Percentiles rank a stretch among this genome's conserved stretches.
These are phyloP conservation scores for Beauveria varroae DNA, from an alignment of 2,329 filamentous ascomycete species.

Conservation along the genomic window DNA sequence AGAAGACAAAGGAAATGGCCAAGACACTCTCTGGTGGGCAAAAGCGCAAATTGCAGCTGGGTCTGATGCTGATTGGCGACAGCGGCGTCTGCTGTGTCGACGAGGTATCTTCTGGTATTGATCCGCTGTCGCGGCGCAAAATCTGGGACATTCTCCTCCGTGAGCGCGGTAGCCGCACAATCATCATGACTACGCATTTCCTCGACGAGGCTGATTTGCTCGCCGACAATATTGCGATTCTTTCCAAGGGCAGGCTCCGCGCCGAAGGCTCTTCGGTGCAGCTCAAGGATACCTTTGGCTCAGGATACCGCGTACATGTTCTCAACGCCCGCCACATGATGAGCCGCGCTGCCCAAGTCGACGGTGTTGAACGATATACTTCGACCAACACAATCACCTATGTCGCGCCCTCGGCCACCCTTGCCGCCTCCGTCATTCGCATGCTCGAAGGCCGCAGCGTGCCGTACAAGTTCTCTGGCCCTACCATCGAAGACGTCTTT, in stretches of 20 bases:
- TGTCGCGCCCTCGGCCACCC: constrained; percentile 55
- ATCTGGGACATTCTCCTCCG: constrained; percentile 55
- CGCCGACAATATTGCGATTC: constrained; percentile 62
- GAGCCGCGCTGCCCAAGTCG: constrained; percentile 42
- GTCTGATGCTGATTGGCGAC: constrained; percentile 72
- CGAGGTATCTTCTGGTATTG: constrained; percentile 66
- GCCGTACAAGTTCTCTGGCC: constrained; percentile 58
- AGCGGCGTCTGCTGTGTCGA: constrained; percentile 67
- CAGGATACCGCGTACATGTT: constrained; percentile 23
- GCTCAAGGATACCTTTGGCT: constrained; percentile 58
- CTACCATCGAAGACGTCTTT: constrained; percentile 68
- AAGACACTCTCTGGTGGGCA: constrained; percentile 67
- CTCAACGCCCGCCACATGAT: constrained; percentile 16
- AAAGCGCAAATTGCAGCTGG: constrained; percentile 68
- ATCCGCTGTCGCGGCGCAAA: constrained; percentile 54
- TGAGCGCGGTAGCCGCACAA: constrained; percentile 58
- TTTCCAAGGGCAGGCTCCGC: constrained; percentile 59
- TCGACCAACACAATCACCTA: constrained; percentile 64
- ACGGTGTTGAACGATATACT: constrained; percentile 44
- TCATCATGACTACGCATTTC: constrained; percentile 68
- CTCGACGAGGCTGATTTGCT: constrained; percentile 69
- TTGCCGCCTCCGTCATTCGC: constrained; percentile 62
- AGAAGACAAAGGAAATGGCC: constrained; percentile 54
- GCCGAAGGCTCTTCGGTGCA: constrained; percentile 62
- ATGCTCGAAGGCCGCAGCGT: constrained; percentile 57